A percentile compares a stretch with the other conserved stretches of the same genome.
These are phyloP conservation scores for Coniochaeta hoffmannii DNA, from an alignment of 2,329 filamentous ascomycete genomes.

Conservation along the genomic window DNA sequence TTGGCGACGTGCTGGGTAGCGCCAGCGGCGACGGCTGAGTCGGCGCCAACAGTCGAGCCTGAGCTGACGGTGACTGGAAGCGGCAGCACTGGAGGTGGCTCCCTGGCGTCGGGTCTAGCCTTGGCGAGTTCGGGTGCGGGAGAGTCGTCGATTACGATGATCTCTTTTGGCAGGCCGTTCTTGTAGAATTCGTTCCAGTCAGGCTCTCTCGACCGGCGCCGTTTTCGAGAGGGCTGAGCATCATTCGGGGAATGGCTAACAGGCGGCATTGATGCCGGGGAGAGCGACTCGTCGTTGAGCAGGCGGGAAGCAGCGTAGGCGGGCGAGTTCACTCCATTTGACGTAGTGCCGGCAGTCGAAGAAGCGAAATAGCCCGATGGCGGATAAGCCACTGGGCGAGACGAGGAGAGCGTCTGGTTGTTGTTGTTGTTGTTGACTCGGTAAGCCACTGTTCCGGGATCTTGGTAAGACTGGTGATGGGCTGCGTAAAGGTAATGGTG, in stretches of 20 bases:
- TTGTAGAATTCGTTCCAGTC: slow-evolving; percentile 79
- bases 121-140: slow-evolving; percentile 42
- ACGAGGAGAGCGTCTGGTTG: slow-evolving; percentile 30
- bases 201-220: slow-evolving; percentile 54
- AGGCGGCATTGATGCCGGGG: slow-evolving; percentile 25
- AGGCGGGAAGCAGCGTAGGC: slow-evolving; percentile 9
- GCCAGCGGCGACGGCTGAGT: slow-evolving; percentile 14
- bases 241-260: slow-evolving; percentile 19
- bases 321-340: slow-evolving; percentile 24
- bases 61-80: slow-evolving; percentile 27
- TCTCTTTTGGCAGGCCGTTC: slow-evolving; percentile 75
- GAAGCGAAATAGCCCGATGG: slow-evolving; percentile 19
- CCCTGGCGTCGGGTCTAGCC: neutral
- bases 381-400: slow-evolving; percentile 27
- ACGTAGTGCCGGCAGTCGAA: slow-evolving; percentile 14
- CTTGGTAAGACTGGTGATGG: slow-evolving; percentile 41
- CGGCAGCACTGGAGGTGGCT: slow-evolving; percentile 21
- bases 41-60: slow-evolving; percentile 18
- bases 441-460: slow-evolving; percentile 31
- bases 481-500: slow-evolving; percentile 58
- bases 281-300: neutral
- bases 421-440: slow-evolving; percentile 25
- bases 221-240: slow-evolving; percentile 34
- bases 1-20: slow-evolving; percentile 52
- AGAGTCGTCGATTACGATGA: slow-evolving; percentile 76